Base-by-base conservation (phyloP, 2,329 filamentous ascomycete species). In the Fusarium cicatricum region DNA sequence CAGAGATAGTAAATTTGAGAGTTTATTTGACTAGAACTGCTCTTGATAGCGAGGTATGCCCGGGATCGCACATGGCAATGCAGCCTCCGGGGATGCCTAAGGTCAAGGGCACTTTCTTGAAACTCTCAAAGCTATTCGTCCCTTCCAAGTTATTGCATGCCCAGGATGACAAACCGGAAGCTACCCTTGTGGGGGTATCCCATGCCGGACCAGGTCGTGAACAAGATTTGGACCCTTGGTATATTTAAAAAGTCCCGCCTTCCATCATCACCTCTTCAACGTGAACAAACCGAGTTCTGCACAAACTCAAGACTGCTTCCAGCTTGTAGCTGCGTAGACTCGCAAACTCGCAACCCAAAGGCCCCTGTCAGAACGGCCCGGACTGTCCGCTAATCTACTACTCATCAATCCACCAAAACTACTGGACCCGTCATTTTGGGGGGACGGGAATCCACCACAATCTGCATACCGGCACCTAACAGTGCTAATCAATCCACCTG, bases 161-260 rank as follows among this genome's bases (percentile, higher is more conserved):
- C 16, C 14, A 26, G 15, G 19, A 32, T 64, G 56, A 55, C 60
- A 63, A 58, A 58, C 52, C 43, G 52, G 60, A 48, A 55, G 46
- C 39, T 40, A 55, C 47, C 49, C 49, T 65, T 62, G 58, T 23
- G 57, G 58, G 44, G 50, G 48, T 37, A n/a, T 26, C 31, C 31
- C 42, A 46, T n/a, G 31, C 31, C 59, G 59, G 51, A 52, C 60
- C 46, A 64, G 60, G 19, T 51, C 41, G 40, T 48, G 55, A 58
- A 60, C 60, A 64, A 60, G 52, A 64, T 53, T 64, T 64, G 57
- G 61, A 64, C 61, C 59, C 34, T 37, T 15, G 16, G 23, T 26
- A 26, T 26, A 7, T 26, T 26, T 3, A 10, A 26, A 26, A 26
- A 26, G 23, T 26, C 23, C 23, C 9, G 23, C 23, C 23, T 6